Evolutionary conservation across 768 basidiomycete species (phyloP), one percentile per base, ranked within the genome.

Genomic region (Lentinula sp.): DNA sequence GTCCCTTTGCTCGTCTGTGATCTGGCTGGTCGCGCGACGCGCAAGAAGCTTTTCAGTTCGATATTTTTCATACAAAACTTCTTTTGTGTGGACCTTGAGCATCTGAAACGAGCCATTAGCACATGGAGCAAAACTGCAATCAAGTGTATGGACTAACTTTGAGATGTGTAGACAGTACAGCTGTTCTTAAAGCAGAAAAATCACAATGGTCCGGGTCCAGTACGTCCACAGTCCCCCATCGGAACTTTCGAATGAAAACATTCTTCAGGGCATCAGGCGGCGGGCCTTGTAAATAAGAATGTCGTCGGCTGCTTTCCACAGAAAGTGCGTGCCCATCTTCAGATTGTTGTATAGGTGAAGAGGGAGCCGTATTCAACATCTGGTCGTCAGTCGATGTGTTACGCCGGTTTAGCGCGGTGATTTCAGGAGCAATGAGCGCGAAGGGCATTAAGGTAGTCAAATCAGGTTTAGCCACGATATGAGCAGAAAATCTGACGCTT

Each of bases 1-100:
- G 66, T 85, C 83, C 66, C 86, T 78, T 68, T 91, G 84, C 65
- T 86, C 87, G 56, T 90, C 87, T 57, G 86, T 84, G 66, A 93
- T 91, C 64, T 85, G 82, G 66, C 82, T 81, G 20, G 92, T 93
- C 20, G 90, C 92, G 64, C 93, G 88, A 65, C 91, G 83, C 49
- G 90, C 91, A 18, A 95, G 84, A 60, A 95, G 82, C 74, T 93
- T 93, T 77, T 94, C 93, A 1, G 92, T 95, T 69, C 95, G 81
- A 73, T 88, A 98, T 67, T 87, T 88, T 78, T 98, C 95, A 72
- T 98, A 98, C 73, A 95, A 74, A 60, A 93, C 90, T 71, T 96
- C 91, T 66, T 87, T 87, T 36, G 94, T 95, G 61, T 85, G 86
- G 49, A 78, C 83, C 76, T 92, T 93, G 62, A 96, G 79, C 67